Evolutionary conservation across 306 rosid species (phyloP).

Genomic region (Trifolium pratense): DNA sequence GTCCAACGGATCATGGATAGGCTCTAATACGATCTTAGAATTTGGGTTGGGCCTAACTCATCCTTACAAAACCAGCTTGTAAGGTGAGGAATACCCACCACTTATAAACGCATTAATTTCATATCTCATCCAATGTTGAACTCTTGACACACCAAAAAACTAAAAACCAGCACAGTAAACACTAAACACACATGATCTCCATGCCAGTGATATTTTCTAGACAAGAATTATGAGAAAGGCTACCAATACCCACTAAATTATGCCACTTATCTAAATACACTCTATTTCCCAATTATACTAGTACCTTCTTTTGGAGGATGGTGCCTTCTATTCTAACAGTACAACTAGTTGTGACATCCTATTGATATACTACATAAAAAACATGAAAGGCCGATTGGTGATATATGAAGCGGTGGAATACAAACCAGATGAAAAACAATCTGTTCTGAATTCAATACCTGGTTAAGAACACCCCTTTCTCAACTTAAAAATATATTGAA

Average conservation of each 20-base stretch:
- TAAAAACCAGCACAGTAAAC: neutral
- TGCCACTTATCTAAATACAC: neutral
- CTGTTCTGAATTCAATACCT: slow-evolving; percentile 27
- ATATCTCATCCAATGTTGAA: neutral
- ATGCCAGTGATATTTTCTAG: slow-evolving; percentile 1
- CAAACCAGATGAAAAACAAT: slow-evolving; percentile 29
- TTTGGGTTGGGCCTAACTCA: neutral
- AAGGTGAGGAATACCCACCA: neutral
- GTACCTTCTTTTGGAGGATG: neutral
- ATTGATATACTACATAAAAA: slow-evolving; percentile 17
- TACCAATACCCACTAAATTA: neutral
- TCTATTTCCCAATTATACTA: slow-evolving; percentile 7
- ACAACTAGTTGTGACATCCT: slow-evolving; percentile 15
- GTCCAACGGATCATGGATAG: neutral
- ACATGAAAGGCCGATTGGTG: neutral
- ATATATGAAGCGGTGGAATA: neutral
- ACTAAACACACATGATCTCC: slow-evolving; percentile 7
- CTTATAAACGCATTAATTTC: neutral
- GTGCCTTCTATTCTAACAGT: neutral
- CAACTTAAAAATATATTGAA: slow-evolving; percentile 18
- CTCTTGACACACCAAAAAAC: neutral
- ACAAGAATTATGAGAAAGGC: neutral
- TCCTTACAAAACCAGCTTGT: neutral
- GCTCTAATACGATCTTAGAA: neutral
- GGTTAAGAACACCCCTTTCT: slow-evolving; percentile 20